These are phyloP conservation scores for Silene coronaria DNA, from an alignment of 179 eudicot genomes.

Conservation along the genomic window DNA sequence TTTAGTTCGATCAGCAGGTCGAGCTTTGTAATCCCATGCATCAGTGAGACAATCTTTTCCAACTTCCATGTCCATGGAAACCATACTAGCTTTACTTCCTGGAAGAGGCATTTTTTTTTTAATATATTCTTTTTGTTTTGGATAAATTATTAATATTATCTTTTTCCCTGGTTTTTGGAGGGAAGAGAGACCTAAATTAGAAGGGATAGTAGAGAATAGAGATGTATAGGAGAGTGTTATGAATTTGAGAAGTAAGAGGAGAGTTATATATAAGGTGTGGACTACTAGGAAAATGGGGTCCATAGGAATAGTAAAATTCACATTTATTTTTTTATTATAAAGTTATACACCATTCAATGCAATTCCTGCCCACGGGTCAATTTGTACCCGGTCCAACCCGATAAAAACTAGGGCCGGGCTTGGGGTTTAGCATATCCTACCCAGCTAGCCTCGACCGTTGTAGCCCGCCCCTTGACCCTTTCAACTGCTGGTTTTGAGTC, in stretches of 20 bases:
- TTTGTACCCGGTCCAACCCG: no score
- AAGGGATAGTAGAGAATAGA: neutral
- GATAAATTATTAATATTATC: no score
- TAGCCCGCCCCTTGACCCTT: no score
- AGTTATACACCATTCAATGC: no score
- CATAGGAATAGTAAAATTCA: neutral
- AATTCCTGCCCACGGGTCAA: no score
- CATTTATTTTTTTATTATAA: no score
- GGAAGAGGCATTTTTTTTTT: slow-evolving; percentile 16
- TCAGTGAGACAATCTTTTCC: slow-evolving; percentile 22
- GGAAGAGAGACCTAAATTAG: slow-evolving; percentile 11
- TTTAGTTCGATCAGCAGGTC: slow-evolving; percentile 21
- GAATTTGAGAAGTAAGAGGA: neutral
- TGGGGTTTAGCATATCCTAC: no score
- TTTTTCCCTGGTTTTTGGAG: slow-evolving; percentile 19
- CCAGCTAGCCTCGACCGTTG: no score
- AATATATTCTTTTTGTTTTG: neutral
- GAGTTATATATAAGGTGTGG: slow-evolving; percentile 17
- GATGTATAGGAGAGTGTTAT: neutral
- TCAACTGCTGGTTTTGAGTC: no score
- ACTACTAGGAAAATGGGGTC: neutral
- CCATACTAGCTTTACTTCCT: slow-evolving; percentile 12
- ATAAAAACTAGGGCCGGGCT: no score
- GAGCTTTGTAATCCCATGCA: slow-evolving; percentile 36
- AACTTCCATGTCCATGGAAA: slow-evolving; percentile 17